Base-by-base conservation (phyloP, 768 basidiomycete species). In the Boletus huronensis region DNA sequence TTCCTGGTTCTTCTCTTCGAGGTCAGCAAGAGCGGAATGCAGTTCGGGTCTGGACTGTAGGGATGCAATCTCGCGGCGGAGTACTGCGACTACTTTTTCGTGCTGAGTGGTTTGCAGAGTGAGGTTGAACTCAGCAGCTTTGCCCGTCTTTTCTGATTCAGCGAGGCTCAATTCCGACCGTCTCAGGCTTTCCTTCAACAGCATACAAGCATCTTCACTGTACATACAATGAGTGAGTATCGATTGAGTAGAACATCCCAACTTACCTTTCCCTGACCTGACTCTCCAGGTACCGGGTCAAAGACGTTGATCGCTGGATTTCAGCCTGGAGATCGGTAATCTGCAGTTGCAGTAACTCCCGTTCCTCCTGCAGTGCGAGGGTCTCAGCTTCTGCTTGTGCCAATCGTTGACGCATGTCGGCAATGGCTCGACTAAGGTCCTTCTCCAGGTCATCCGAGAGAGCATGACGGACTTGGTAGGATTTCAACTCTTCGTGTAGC, bases 1-100 rank as follows among this genome's bases (percentile, higher is more conserved):
- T 66, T 90, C 87, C 34, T 74, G 78, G 61, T 84, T 87, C 58
- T 80, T 82, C 64, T 88, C 86, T 64, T 85, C 79, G 35, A 91
- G 74, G 53, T 87, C 83, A 3, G 71, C 71, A 9, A 90, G 65
- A 19, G 75, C 77, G 6, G 77, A 73, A 53, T 81, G 79, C 26
- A 88, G 74, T 54, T 82, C 78, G 3, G 83, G 81, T 51, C 77
- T 76, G 6, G 80, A 75, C 55, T 75, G 77, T 9, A 87, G 71
- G 35, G 73, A 69, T 3, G 75, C 69, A 14, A 90, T 63, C 63
- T 90, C 82, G 3, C 76, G 77, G 41, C 82, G 81, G 31, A 89
- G 75, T 45, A 81, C 77, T 9, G 79, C 63, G 51, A 83, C 74
- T 50, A 82, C 79, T 43, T 88, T 82, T 55, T 85, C 84, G 53